A percentile compares a stretch with the other conserved stretches of the same genome.
Evolutionary conservation across 1,139 yeast genomes (phyloP).

Genomic region (Suhomyces guaymorum): DNA sequence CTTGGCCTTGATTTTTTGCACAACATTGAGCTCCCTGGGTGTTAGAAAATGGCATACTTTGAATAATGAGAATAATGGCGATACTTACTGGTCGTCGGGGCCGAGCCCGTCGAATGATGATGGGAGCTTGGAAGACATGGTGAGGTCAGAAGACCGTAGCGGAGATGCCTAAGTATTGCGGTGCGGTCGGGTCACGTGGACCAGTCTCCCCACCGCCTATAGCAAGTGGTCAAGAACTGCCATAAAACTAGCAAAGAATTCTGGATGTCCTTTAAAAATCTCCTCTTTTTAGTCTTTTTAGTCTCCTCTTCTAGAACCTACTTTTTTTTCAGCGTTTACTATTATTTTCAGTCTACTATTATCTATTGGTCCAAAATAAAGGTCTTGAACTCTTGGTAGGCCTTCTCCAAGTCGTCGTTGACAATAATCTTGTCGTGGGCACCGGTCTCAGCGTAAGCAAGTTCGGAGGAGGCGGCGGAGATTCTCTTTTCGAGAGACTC

Average conservation of each 20-base stretch:
- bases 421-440: slow-evolving; percentile 89
- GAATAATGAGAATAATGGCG: slow-evolving; percentile 4
- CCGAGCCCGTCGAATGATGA: slow-evolving; percentile 23
- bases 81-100: slow-evolving; percentile 23
- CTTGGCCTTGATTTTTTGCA: slow-evolving; percentile 25
- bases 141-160: neutral
- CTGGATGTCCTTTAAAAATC: too few relatives aligned
- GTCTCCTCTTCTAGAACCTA: too few relatives aligned
- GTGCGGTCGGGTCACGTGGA: too few relatives aligned
- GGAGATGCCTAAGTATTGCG: too few relatives aligned
- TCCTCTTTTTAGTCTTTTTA: too few relatives aligned
- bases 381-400: slow-evolving; percentile 75
- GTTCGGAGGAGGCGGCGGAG: slow-evolving; percentile 81
- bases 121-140: slow-evolving; percentile 17
- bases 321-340: too few relatives aligned
- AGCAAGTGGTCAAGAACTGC: too few relatives aligned
- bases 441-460: slow-evolving; percentile 85
- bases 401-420: slow-evolving; percentile 87
- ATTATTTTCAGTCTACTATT: too few relatives aligned
- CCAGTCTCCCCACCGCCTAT: too few relatives aligned
- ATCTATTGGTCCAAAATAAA: slow-evolving; percentile 56
- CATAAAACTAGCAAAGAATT: too few relatives aligned
- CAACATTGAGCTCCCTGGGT: slow-evolving; percentile 22
- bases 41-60: too few relatives aligned
- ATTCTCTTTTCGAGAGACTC: slow-evolving; percentile 84